A percentile compares a stretch with the other conserved stretches of the same genome.
These are phyloP conservation scores for Lactuca saligna DNA, from an alignment of 129 eudicot genomes.

Conservation along the genomic window DNA sequence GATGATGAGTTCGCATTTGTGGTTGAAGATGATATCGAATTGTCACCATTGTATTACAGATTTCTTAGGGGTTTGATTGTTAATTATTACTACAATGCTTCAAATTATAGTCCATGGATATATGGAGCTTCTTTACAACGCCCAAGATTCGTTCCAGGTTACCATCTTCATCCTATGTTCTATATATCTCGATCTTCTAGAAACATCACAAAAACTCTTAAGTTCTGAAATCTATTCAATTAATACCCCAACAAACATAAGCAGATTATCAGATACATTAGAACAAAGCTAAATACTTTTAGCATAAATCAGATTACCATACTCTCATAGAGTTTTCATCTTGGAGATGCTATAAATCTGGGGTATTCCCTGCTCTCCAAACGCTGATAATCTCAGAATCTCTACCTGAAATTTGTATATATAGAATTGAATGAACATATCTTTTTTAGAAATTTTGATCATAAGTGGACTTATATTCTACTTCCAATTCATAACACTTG, in stretches of 20 bases:
- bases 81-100: constrained; percentile 62
- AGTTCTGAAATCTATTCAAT: neutral
- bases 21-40: constrained; percentile 91
- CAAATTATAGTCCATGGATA: constrained; percentile 73
- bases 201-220: neutral
- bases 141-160: constrained; percentile 98
- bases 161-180: constrained; percentile 22
- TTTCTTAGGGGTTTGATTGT: constrained; percentile 63
- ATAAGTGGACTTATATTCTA: neutral
- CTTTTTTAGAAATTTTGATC: neutral
- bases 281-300: neutral
- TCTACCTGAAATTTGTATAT: neutral
- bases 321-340: neutral
- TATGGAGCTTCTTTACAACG: constrained; percentile 93
- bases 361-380: too few species aligned
- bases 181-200: constrained; percentile 1
- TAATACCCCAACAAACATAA: neutral
- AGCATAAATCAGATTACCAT: too few species aligned
- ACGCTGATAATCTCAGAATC: neutral
- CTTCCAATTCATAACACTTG: constrained; percentile 7
- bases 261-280: neutral
- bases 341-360: neutral
- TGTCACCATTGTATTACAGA: constrained; percentile 73
- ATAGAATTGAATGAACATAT: constrained; percentile 3
- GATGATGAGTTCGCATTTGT: constrained; percentile 89